Base-by-base conservation (phyloP, 192 early-diverging fungal genomes). In the Chytriomyces sp. region DNA sequence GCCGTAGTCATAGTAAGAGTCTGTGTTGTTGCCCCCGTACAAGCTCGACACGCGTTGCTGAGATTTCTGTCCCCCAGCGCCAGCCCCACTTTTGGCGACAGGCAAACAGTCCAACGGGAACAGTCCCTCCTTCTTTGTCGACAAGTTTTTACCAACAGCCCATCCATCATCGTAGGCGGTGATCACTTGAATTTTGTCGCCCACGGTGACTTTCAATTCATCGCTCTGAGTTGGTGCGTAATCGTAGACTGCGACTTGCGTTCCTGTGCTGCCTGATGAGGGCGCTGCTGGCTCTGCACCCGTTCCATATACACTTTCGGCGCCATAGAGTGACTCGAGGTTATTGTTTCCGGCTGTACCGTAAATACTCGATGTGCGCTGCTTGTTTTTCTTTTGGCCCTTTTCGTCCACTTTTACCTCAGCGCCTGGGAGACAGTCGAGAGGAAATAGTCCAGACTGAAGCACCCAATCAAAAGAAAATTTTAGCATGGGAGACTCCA, bases 111-210 rank as follows among this genome's bases (percentile, higher is more conserved):
- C 50, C 18, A 76, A 20, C 18, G 75, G 75, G 28, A 76, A 76
- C 7, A 66, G 20, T 13, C 75, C 75, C 35, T 46, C 26, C 65
- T 47, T 26, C 18, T 66, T 66, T 23, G 75, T 50, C 20, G 44
- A 26, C 64, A 53, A 47, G 48, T 76, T 76, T 20, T 50, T 61
- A n/a, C 75, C 75, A n/a, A n/a, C 18, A 57, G 64, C 75, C 75
- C 75, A 76, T 44, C 75, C 73, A 46, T 76, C 69, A 26, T 73
- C 72, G 45, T 43, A 73, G 20, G 9, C 26, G 16, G 61, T 20
- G 45, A 28, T 24, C 26, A 73, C 26, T 47, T 73, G 50, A 63
- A 73, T 73, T 35, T 59, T 50, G 44, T 73, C 72, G 9, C 72
- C 72, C 28, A 26, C 45, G 50, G 13, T 9, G 20, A 73, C 44